Evolutionary conservation across 345 rosid species (phyloP).

Genomic region (Camelina neglecta): DNA sequence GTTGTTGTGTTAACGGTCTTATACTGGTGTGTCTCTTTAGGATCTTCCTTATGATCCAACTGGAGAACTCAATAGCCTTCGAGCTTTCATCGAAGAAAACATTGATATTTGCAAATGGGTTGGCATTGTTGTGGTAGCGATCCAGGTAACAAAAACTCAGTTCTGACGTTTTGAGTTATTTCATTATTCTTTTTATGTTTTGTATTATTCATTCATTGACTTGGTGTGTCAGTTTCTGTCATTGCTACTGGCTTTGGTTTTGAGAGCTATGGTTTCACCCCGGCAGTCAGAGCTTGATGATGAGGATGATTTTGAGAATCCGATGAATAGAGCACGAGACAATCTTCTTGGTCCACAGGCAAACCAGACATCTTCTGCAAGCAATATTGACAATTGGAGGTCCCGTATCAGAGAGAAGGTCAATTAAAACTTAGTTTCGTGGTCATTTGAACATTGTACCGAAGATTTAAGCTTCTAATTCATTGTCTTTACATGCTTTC

Average conservation of each 20-base stretch:
- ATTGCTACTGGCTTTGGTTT: conserved; percentile 68
- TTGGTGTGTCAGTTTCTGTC: conserved; percentile 61
- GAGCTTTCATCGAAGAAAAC: conserved; percentile 70
- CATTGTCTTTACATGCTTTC: background rate
- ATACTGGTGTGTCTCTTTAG: conserved; percentile 14
- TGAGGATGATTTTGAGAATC: conserved; percentile 69
- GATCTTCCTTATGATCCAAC: conserved; percentile 72
- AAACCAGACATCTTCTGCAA: conserved; percentile 63
- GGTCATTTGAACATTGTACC: background rate
- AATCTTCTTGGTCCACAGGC: conserved; percentile 73
- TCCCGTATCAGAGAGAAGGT: conserved; percentile 92
- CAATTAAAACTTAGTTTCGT: conserved; percentile 9
- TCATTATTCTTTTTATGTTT: background rate
- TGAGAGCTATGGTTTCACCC: conserved; percentile 76
- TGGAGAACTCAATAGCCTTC: conserved; percentile 81
- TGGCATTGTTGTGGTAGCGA: conserved; percentile 64
- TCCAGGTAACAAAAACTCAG: conserved; percentile 60
- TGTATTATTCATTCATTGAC: conserved; percentile 9
- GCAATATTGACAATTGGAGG: conserved; percentile 65
- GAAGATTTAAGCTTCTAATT: background rate
- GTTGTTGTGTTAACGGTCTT: background rate
- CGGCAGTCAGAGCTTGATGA: conserved; percentile 56
- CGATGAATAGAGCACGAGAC: conserved; percentile 63
- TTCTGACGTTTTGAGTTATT: background rate
- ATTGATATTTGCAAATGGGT: conserved; percentile 80